Evolutionary conservation across 345 rosid genomes (phyloP).

Genomic region (Populus simonii): DNA sequence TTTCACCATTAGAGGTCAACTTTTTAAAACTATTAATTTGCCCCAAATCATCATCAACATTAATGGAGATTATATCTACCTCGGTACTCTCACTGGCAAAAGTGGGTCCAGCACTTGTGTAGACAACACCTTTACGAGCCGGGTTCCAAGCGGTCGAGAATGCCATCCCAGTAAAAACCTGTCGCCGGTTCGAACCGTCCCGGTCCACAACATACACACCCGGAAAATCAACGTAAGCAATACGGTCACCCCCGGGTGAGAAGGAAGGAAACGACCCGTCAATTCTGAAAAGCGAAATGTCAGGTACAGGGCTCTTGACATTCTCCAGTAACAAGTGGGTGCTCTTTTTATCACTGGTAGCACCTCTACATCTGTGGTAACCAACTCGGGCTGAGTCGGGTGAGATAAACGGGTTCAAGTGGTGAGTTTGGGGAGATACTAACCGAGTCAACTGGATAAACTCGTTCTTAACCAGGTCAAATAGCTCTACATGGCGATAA

Average conservation of each 20-base stretch:
- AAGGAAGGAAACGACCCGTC: slow-evolving; percentile 88
- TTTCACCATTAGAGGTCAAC: slow-evolving; percentile 65
- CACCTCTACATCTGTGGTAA: slow-evolving; percentile 78
- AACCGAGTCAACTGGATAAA: slow-evolving; percentile 64
- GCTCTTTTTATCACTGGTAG: slow-evolving; percentile 28
- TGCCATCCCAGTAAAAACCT: slow-evolving; percentile 48
- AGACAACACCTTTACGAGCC: slow-evolving; percentile 54
- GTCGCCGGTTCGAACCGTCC: slow-evolving; percentile 63
- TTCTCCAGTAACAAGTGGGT: slow-evolving; percentile 60
- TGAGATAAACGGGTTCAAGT: slow-evolving; percentile 78
- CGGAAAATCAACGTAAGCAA: slow-evolving; percentile 70
- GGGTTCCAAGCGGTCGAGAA: slow-evolving; percentile 83
- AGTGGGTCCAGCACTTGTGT: slow-evolving; percentile 69
- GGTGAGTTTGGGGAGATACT: slow-evolving; percentile 67
- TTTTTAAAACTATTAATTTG: slow-evolving; percentile 26
- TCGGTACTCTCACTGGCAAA: slow-evolving; percentile 60
- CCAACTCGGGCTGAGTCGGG: slow-evolving; percentile 73
- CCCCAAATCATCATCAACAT: slow-evolving; percentile 40
- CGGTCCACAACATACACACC: slow-evolving; percentile 75
- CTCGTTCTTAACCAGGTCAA: slow-evolving; percentile 47
- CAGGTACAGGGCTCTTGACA: slow-evolving; percentile 44
- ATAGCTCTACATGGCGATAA: slow-evolving; percentile 81
- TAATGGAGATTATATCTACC: slow-evolving; percentile 67
- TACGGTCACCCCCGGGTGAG: slow-evolving; percentile 67
- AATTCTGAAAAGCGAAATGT: slow-evolving; percentile 69